Base-by-base conservation (phyloP, 306 rosid genomes). In the Pyrus bretschneideri region DNA sequence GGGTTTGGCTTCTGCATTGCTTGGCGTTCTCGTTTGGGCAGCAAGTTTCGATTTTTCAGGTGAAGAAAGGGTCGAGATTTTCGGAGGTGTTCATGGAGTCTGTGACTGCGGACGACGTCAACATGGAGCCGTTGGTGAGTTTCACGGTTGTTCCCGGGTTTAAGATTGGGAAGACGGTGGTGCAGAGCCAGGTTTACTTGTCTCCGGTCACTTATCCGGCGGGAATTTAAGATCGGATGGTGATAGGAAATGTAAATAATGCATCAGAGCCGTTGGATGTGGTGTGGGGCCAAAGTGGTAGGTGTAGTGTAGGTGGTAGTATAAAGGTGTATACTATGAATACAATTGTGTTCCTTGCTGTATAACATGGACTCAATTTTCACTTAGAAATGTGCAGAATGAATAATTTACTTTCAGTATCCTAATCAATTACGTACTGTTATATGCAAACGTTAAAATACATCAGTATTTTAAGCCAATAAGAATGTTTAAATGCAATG, bases 71-170 rank as follows among this genome's bases (percentile, higher is more conserved):
- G 33, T 31, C 86, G 27, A 88, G 99, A 57, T 95, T 90, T 88
- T 92, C 97, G 12, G 99, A 95, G 81, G 93, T 95, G 79, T 92
- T 85, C 86, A 95, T 92, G 99, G 97, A 90, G 82, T 81, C 90
- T 69, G 90, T 86, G 23, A 84, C 87, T 18, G 69, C 45, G 44
- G 74, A 67, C 21, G 75, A 46, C 10, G 69, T 73, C 55, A 81
- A 66, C 3, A 65, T 64, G 22, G 92, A 86, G 70, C 83, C 87
- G 42, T 77, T 80, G 61, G 97, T 92, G 60, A 76, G 85, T 54
- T 95, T 95, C 75, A 95, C 97, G 45, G 97, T 95, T 19, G 93
- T 95, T 14, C 97, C 99, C 1, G 99, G 99, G 33, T 90, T 95
- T 74, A 89, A 74, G 75, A 83, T 95, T 9, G 97, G 92, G 11